Base-by-base conservation (phyloP, 495 filamentous ascomycete genomes). In the Lophiotrema nucula region DNA sequence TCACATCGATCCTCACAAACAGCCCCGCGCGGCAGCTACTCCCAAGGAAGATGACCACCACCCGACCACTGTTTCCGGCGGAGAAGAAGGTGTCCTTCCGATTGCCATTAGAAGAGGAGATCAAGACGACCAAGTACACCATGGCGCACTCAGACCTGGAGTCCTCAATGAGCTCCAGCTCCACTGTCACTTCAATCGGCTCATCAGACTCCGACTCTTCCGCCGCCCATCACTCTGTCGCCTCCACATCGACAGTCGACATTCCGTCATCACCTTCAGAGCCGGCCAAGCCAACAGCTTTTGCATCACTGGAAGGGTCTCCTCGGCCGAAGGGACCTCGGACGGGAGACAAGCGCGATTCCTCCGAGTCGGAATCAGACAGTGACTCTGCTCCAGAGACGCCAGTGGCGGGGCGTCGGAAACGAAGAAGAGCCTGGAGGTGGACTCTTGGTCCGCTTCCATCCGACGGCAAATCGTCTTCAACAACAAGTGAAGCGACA, bases 41-140 rank as follows among this genome's bases (percentile, higher is more conserved):
- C 25, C 69, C 72, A 23, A 58, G 58, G 2, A 67, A 56, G 52
- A 63, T 64, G 60, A 71, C 77, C 22, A 65, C 76, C 31, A 69
- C 60, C 26, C 74, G 80, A 24, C 74, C 79, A 10, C 74, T 82
- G 54, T 83, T 83, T 62, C 80, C 81, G 16, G 68, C 78, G n/a
- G 74, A 76, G 67, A 84, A 83, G 69, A 73, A 74, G 64, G 81
- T 84, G 28, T 73, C 70, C 49, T 84, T 80, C 63, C 75, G 79
- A 0, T 67, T 68, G 13, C 76, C 75, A 22, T 65, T 84, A 8
- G 79, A 79, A 39, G 81, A 83, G 57, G 80, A 82, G 45, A 81
- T 84, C 58, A 69, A 67, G 48, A 84, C 73, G 0, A 71, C 72
- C 15, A 73, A 64, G 56, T 84, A 80, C 63, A 81, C 76, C 18